These are phyloP conservation scores for Eremothecium gossypii DNA, from an alignment of 1,139 yeast genomes.

Conservation along the genomic window DNA sequence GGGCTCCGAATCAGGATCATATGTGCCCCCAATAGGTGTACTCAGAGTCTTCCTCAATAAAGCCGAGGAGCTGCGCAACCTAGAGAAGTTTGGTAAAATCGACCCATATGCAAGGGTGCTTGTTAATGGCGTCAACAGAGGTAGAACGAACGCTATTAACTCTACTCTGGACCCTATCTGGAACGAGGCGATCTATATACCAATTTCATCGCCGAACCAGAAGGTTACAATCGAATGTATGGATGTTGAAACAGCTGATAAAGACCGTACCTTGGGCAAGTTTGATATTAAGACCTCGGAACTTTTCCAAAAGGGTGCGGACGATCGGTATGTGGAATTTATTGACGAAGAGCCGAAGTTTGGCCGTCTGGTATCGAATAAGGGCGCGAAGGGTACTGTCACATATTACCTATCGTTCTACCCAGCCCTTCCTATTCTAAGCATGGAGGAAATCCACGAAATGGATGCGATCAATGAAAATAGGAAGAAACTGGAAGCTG, in stretches of 20 bases:
- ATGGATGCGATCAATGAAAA: constrained; percentile 38
- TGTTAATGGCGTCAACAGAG: constrained; percentile 66
- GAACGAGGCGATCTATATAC: constrained; percentile 74
- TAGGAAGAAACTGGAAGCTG: constrained; percentile 28
- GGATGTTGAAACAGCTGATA: constrained; percentile 73
- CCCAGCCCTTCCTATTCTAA: constrained; percentile 70
- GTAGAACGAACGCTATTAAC: constrained; percentile 64
- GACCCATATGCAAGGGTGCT: constrained; percentile 85
- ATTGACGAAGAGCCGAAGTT: constrained; percentile 48
- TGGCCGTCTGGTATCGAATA: constrained; percentile 52
- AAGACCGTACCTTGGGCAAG: constrained; percentile 81
- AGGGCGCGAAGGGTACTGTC: constrained; percentile 74
- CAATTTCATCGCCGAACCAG: constrained; percentile 75
- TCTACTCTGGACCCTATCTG: constrained; percentile 73
- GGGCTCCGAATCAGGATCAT: constrained; percentile 64
- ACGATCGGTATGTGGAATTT: constrained; percentile 51
- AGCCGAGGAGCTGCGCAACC: constrained; percentile 68
- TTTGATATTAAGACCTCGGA: constrained; percentile 61
- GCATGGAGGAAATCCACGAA: constrained; percentile 61
- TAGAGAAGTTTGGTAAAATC: constrained; percentile 81
- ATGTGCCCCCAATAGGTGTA: constrained; percentile 89
- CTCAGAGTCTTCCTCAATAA: constrained; percentile 63
- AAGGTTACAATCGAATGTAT: constrained; percentile 76
- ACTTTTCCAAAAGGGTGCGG: constrained; percentile 54
- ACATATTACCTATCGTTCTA: constrained; percentile 69